Conservation (phyloP, 2,329 filamentous ascomycete species). For the Decorospora gaudefroyi region DNA sequence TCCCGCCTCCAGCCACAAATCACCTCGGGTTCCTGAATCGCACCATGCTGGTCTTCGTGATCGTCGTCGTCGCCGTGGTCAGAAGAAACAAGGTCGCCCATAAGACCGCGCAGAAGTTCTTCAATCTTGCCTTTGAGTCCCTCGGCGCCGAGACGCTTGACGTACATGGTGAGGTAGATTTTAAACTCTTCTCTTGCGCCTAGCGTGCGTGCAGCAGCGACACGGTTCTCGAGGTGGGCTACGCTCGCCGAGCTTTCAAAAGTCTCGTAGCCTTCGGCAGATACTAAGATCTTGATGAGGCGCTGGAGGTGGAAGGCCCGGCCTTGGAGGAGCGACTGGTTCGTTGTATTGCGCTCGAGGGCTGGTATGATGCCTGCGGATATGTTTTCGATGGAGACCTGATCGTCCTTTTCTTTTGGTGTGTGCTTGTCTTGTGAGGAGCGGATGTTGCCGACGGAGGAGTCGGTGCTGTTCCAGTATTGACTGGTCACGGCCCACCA, state of each 20-base stretch:
- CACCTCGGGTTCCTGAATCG: conserved; percentile 63
- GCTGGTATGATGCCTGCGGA: conserved; percentile 92
- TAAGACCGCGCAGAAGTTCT: conserved; percentile 80
- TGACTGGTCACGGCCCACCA: conserved; percentile 99
- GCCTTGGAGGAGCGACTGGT: conserved; percentile 87
- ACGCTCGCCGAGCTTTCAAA: conserved; percentile 92
- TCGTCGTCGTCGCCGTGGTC: conserved; percentile 64
- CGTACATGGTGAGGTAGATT: conserved; percentile 96
- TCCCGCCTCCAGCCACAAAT: conserved; percentile 91
- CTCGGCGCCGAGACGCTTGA: conserved; percentile 90
- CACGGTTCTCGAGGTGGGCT: conserved; percentile 90
- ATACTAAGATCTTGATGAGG: conserved; percentile 85
- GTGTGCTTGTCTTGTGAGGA: conserved; percentile 55
- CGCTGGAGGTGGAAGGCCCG: conserved; percentile 89
- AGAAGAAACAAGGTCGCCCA: conserved; percentile 69
- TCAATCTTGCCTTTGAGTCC: conserved; percentile 87
- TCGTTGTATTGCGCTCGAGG: conserved; percentile 92
- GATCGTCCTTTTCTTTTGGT: conserved; percentile 50
- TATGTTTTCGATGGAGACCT: conserved; percentile 62
- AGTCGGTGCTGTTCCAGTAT: conserved; percentile 98
- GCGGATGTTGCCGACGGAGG: conserved; percentile 79
- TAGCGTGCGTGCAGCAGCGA: conserved; percentile 84
- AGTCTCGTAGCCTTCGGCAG: conserved; percentile 86
- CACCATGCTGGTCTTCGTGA: conserved; percentile 59
- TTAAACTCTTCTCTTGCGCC: conserved; percentile 90